These are phyloP conservation scores for Pseudonitzschia pungens DNA, from an alignment of 108 stramenopile species.

Conservation along the genomic window DNA sequence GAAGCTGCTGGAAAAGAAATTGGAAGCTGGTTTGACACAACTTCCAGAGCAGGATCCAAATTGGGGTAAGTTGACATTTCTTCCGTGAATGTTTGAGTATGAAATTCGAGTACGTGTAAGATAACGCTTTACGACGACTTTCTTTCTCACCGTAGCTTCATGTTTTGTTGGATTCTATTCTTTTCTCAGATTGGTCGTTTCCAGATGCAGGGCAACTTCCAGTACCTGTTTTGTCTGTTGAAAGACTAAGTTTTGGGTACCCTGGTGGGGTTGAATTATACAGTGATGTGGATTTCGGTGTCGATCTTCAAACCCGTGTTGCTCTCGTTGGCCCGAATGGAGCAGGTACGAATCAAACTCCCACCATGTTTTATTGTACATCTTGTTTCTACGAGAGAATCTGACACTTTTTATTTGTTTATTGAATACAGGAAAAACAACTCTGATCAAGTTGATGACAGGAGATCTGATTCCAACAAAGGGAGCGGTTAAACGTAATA, in stretches of 20 bases:
- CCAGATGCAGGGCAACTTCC: slow-evolving; percentile 89
- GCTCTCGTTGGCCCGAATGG: slow-evolving; percentile 86
- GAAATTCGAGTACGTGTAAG: too few species aligned
- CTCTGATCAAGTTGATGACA: slow-evolving; percentile 92
- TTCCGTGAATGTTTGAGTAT: too few species aligned
- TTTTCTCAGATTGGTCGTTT: slow-evolving; percentile 49
- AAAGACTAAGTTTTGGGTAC: slow-evolving; percentile 80
- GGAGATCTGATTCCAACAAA: slow-evolving; percentile 89
- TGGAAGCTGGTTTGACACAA: slow-evolving; percentile 85
- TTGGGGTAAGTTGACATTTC: slow-evolving; percentile 46
- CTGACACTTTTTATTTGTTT: too few species aligned
- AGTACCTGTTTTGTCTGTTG: slow-evolving; percentile 81
- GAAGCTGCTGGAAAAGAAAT: slow-evolving; percentile 87
- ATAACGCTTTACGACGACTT: too few species aligned
- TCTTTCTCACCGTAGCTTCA: background rate
- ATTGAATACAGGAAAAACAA: slow-evolving; percentile 85
- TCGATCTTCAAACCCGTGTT: slow-evolving; percentile 86
- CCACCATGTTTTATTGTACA: too few species aligned
- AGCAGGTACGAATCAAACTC: slow-evolving; percentile 32
- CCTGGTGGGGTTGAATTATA: slow-evolving; percentile 75
- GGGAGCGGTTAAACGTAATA: slow-evolving; percentile 91
- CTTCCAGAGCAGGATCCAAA: slow-evolving; percentile 79
- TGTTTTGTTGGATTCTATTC: background rate
- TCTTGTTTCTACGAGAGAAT: too few species aligned
- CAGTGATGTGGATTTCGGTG: slow-evolving; percentile 85